Base-by-base conservation (phyloP, 805 yeast species). In the Zygosaccharomyces rouxii region DNA sequence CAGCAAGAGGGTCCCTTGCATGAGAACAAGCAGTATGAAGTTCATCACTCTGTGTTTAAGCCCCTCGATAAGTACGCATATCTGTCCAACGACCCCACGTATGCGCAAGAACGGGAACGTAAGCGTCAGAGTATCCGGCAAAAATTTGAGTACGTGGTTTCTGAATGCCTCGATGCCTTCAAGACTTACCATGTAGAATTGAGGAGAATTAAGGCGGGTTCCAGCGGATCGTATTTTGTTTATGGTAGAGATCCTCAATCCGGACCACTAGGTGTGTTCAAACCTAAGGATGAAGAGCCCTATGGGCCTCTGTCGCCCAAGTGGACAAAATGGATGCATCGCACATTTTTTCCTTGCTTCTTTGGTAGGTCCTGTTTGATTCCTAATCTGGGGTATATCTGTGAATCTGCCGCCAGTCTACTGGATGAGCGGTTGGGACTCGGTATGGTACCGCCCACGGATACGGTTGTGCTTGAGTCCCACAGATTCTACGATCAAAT, bases 251-350 rank as follows among this genome's bases (percentile, higher is more conserved):
- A 23, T 7, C 39, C 44, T 7, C 45, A 37, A 7, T 35, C 25
- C 6, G 56, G 66, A 37, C 73, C 72, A 10, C 74, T 74, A 13
- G 89, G 83, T 0, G 81, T 84, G 2, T 84, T 84, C 70, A 84
- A 84, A 60, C 90, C 90, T 4, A 83, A 83, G 59, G 89, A 84
- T 63, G 90, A 84, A 62, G 89, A 84, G 56, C 90, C 89, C 0
- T 84, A 84, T 59, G 90, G 89, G 0, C 87, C 89, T 1, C 59
- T 84, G 45, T 79, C 86, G 3, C 89, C 90, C 1, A 84, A 84
- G 60, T 82, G 89, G 89, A 78, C 86, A 1, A 84, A 84, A 64
- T 84, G 90, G 89, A 61, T 83, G 3, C 89, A 84, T 59, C 63
- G 89, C 55, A 84, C 83, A 23, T 73, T 84, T 52, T 84, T 84